Percentiles rank a stretch among this genome's conserved stretches.
Evolutionary conservation across 306 rosid genomes (phyloP).

Genomic region (Trifolium dubium): DNA sequence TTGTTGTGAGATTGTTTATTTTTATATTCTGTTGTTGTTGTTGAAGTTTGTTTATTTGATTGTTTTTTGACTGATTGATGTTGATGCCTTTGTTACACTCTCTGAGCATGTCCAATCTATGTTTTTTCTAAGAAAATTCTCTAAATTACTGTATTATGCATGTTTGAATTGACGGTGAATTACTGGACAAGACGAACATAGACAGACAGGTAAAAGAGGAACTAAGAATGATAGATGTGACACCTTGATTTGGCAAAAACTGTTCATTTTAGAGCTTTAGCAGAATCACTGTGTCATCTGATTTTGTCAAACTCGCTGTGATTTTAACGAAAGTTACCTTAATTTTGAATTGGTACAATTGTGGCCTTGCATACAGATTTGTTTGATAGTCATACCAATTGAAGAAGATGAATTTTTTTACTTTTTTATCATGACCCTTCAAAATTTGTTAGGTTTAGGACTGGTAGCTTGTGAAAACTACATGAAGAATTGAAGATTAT

Average conservation of each 20-base stretch:
- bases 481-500: background rate
- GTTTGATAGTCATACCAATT: background rate
- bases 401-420: background rate
- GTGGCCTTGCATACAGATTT: background rate
- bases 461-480: too few relatives aligned
- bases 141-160: background rate
- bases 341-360: background rate
- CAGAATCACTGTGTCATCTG: background rate
- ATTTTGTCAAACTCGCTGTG: background rate
- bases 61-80: too few relatives aligned
- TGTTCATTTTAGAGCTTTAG: background rate
- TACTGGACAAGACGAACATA: too few relatives aligned
- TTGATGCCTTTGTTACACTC: too few relatives aligned
- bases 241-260: background rate
- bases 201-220: too few relatives aligned
- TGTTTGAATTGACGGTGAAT: background rate
- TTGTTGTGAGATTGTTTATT: background rate
- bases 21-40: too few relatives aligned
- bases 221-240: background rate
- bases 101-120: too few relatives aligned
- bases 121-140: too few relatives aligned
- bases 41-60: too few relatives aligned
- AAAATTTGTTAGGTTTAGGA: slow-evolving; percentile 20
- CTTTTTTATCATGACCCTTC: background rate
- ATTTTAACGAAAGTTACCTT: background rate